Base-by-base conservation (phyloP, 2,329 filamentous ascomycete genomes). In the Aspergillus sp. region DNA sequence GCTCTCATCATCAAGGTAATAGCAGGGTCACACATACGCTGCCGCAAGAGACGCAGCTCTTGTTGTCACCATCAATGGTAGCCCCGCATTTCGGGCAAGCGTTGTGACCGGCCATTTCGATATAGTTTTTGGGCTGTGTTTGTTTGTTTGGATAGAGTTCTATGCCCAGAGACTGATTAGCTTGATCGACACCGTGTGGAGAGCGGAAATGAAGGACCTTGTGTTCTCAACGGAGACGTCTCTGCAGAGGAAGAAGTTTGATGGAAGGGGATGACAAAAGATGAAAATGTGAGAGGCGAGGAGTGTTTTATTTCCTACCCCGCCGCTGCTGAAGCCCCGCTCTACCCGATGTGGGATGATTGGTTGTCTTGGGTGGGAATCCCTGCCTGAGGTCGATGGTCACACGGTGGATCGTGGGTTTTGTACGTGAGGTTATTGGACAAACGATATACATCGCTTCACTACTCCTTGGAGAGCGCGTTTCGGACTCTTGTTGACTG, bases 21-120 rank as follows among this genome's bases (percentile, higher is more conserved):
- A 8, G n/a, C 7, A 19, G 21, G n/a, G 4, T 7, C 41, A 33
- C 17, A 54, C 23, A 43, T 58, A 71, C 69, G 59, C 62, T 66
- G 52, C 68, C 68, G 54, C 69, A 72, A 33, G 67, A 63, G 44
- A 7, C 19, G 56, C 69, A 72, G 37, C 61, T 68, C 66, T 72
- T 72, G 12, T n/a, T 64, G 12, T 64, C 65, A 40, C 67, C 64
- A 5, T 56, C 12, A 52, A 72, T 68, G 37, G 55, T 40, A 39
- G 65, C 62, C 44, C 62, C 64, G 60, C 68, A 72, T 19, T 63
- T 62, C 45, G 69, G 69, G 48, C 69, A 72, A 53, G 55, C 45
- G 31, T 52, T 44, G 61, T 70, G 67, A 44, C 62, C 63, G 40
- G 62, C 31, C 67, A 68, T 68, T 59, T 60, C 60, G 12, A 37